A percentile compares a stretch with the other conserved stretches of the same genome.
These are phyloP conservation scores for Peniophora sp. DNA, from an alignment of 1,284 basidiomycete genomes.

Conservation along the genomic window DNA sequence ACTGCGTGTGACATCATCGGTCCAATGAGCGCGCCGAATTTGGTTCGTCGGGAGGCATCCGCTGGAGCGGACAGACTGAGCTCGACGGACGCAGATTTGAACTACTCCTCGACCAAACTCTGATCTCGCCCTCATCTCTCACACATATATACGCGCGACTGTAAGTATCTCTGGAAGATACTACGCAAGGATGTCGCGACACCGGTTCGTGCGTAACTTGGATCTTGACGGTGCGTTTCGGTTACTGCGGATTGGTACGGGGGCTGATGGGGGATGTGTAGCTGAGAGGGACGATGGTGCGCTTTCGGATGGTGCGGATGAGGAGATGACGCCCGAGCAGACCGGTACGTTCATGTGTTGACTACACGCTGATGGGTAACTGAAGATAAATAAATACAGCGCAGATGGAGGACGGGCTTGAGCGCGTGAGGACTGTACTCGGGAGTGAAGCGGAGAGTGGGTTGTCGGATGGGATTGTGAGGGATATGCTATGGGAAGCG, in stretches of 20 bases:
- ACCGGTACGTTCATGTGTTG: constrained; percentile 35
- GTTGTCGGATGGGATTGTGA: constrained; percentile 70
- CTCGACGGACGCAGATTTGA: too few relatives aligned
- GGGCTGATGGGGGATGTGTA: constrained; percentile 18
- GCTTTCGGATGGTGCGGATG: constrained; percentile 61
- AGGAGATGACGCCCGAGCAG: constrained; percentile 57
- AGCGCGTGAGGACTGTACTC: constrained; percentile 58
- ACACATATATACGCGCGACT: too few relatives aligned
- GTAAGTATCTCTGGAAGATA: too few relatives aligned
- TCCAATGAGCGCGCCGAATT: too few relatives aligned
- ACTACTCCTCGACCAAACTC: too few relatives aligned
- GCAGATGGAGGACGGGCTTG: constrained; percentile 64
- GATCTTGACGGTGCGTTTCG: constrained; percentile 66
- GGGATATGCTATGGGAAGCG: constrained; percentile 81
- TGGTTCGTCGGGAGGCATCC: too few relatives aligned
- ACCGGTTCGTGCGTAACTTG: constrained; percentile 86
- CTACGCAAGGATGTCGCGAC: constrained; percentile 64
- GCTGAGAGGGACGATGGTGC: constrained; percentile 74
- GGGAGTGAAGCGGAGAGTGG: constrained; percentile 61
- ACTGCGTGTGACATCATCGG: too few relatives aligned
- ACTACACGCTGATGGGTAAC: not conserved
- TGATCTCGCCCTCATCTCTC: too few relatives aligned
- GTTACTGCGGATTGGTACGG: constrained; percentile 4
- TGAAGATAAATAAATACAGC: constrained; percentile 33
- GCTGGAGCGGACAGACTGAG: too few relatives aligned